Base-by-base conservation (phyloP, 208 protist genomes). In the Trichomonas tenax region DNA sequence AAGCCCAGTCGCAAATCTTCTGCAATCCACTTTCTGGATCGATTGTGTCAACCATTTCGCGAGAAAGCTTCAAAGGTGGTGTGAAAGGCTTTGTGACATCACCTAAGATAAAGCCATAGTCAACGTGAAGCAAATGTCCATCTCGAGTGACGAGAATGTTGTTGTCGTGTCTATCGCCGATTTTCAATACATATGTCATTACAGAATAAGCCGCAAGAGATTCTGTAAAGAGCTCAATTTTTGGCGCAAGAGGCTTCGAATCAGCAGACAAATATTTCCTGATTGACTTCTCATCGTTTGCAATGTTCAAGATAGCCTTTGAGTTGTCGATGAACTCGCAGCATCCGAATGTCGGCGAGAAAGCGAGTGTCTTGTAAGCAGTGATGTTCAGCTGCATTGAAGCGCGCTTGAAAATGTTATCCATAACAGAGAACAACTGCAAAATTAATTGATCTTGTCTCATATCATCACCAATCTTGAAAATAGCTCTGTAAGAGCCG, bases 81-180 rank as follows among this genome's bases (percentile, higher is more conserved):
- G 98, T 98, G 84, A 99, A 99, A 6, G 98, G 98, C 96, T 99
- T 99, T 17, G 99, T 99, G 97, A 99, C 99, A 72, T 97, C 96
- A 46, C 99, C 99, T 26, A 99, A 96, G 95, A 99, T 99, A 97
- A 98, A 99, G 17, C 99, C 98, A 97, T 99, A 99, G 97, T 99
- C 99, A 97, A 99, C 99, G 97, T 99, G 99, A 96, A 99, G 98
- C 51, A 99, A 97, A 48, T 98, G 97, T 38, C 99, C 99, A 44
- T 97, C 81, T 63, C 40, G 0, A 34, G 89, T 97, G 0, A 97
- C 40, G 11, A 97, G 45, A n/a, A 97, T 82, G 46, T 97, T 97
- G 51, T 97, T 97, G 46, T 97, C 95, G 97, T 98, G 98, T 34
- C 98, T 86, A 97, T 99, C 99, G 38, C 99, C 99, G 95, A 99